Evolutionary conservation across 2,329 filamentous ascomycete species (phyloP).

Genomic region (Alternaria panax): DNA sequence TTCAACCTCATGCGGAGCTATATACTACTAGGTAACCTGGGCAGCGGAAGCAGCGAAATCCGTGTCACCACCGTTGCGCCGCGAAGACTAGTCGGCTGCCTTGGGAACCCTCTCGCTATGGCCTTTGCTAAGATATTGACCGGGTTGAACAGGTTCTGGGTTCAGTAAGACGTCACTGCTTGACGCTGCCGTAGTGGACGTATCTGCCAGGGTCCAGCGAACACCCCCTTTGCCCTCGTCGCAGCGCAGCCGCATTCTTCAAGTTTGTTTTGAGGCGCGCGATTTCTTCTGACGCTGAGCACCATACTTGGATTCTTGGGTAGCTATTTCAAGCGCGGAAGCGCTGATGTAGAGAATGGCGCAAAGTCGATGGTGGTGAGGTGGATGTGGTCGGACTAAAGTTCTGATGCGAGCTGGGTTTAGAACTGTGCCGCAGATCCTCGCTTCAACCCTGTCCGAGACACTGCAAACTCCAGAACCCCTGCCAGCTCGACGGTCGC

Average conservation of each 20-base stretch:
- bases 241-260: slow-evolving; percentile 10
- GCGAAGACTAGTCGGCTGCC: slow-evolving; percentile 23
- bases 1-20: slow-evolving; percentile 48
- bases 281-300: slow-evolving; percentile 26
- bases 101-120: slow-evolving; percentile 24
- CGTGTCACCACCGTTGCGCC: slow-evolving; percentile 34
- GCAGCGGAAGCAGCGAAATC: slow-evolving; percentile 44
- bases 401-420: slow-evolving; percentile 42
- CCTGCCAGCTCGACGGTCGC: slow-evolving; percentile 23
- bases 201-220: background rate
- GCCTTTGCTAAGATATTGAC: slow-evolving; percentile 14
- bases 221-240: background rate
- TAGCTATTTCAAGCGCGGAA: slow-evolving; percentile 24
- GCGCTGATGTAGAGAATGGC: slow-evolving; percentile 20
- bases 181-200: slow-evolving; percentile 2
- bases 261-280: slow-evolving; percentile 4
- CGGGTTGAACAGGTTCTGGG: background rate
- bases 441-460: slow-evolving; percentile 38
- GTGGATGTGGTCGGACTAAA: slow-evolving; percentile 31
- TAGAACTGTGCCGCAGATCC: slow-evolving; percentile 38
- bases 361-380: slow-evolving; percentile 31
- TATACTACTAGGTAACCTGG: slow-evolving; percentile 33
- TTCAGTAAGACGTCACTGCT: slow-evolving; percentile 17
- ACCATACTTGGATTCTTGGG: slow-evolving; percentile 25
- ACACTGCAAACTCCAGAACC: slow-evolving; percentile 33